phyloP scores from a whole-genome alignment of 2,329 filamentous ascomycete species.

The Trichoderma sp. region DNA sequence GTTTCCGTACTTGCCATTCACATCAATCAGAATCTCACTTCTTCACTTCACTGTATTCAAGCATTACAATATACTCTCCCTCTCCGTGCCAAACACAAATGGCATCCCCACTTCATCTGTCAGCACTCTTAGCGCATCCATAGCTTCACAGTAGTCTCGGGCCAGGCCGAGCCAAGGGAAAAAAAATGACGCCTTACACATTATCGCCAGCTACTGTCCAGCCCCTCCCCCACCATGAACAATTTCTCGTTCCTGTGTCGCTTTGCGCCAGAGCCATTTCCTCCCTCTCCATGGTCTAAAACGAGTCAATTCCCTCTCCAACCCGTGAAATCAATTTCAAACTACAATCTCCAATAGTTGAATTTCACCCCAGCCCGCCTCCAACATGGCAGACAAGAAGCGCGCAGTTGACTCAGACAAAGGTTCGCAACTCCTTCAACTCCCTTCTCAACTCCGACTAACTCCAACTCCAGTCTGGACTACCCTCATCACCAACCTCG shows the following conservation, averaged over 20 bases:
- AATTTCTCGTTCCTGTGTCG: not conserved
- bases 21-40: not conserved
- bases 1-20: not conserved
- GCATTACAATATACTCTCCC: not conserved
- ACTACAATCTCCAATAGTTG: not conserved
- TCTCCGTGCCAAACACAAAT: not conserved
- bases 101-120: not conserved
- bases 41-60: not conserved
- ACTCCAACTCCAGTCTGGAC: constrained; percentile 70
- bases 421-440: constrained; percentile 32
- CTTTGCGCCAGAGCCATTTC: constrained; percentile 2
- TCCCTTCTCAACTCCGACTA: constrained; percentile 8
- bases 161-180: not conserved
- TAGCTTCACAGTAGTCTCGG: not conserved
- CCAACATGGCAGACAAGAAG: constrained; percentile 32
- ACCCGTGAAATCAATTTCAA: not conserved
- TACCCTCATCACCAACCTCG: constrained; percentile 80
- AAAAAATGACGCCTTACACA: not conserved
- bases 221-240: constrained; percentile 6
- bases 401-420: constrained; percentile 45
- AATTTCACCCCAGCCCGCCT: not conserved
- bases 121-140: not conserved
- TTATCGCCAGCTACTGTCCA: not conserved
- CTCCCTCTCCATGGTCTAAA: not conserved
- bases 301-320: not conserved